A percentile compares a stretch with the other conserved stretches of the same genome.
Conservation (phyloP, 2,329 filamentous ascomycete species). For the Atkinsonella hypoxylon region DNA sequence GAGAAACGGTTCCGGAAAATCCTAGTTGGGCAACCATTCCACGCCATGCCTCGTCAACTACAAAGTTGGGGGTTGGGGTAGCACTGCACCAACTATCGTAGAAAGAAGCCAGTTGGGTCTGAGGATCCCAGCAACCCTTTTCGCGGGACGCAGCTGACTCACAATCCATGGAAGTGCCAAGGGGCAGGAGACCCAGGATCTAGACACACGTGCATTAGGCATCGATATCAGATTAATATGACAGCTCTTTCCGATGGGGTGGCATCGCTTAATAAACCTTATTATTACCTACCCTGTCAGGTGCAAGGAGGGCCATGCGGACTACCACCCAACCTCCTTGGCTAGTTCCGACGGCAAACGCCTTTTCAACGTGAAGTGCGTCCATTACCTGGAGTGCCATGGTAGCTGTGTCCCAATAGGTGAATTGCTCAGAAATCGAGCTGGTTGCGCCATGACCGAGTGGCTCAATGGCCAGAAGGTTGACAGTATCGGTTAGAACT, state of each 20-base stretch:
- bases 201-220: conserved; percentile 9
- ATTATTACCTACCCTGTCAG: conserved; percentile 27
- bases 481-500: conserved; percentile 27
- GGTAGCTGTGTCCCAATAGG: conserved; percentile 42
- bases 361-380: conserved; percentile 32
- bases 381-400: conserved; percentile 46
- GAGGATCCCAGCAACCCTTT: conserved; percentile 38
- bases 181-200: conserved; percentile 34
- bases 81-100: conserved; percentile 28
- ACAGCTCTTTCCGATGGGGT: not conserved
- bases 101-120: conserved; percentile 28
- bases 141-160: conserved; percentile 33
- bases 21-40: conserved; percentile 32
- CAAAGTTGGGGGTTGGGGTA: conserved; percentile 31
- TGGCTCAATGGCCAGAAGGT: conserved; percentile 40
- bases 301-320: conserved; percentile 38
- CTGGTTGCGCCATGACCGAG: conserved; percentile 38
- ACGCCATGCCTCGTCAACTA: conserved; percentile 33
- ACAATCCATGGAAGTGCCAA: conserved; percentile 41
- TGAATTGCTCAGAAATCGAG: conserved; percentile 33
- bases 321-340: conserved; percentile 40
- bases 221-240: not conserved
- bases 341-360: conserved; percentile 38
- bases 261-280: not conserved
- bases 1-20: conserved; percentile 28